Base-by-base conservation (phyloP, 2,329 filamentous ascomycete genomes). In the Paecilomyces niveus region DNA sequence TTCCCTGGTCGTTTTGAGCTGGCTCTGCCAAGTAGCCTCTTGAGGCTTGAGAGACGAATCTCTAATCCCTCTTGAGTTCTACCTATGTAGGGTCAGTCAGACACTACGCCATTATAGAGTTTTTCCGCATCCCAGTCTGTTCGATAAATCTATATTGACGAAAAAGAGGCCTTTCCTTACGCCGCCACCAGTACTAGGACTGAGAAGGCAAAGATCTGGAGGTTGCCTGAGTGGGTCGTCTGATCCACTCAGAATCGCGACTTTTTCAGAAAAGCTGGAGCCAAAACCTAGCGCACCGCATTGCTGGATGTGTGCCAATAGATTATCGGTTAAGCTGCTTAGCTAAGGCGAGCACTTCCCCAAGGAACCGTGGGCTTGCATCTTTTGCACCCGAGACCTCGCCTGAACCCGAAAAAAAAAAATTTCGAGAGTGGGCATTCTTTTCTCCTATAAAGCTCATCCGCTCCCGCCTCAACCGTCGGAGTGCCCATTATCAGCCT, bases 401-500 rank as follows among this genome's bases (percentile, higher is more conserved):
- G 50, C 50, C 50, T 8, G 50, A 21, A n/a, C n/a, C 50, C 22
- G 50, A 54, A 32, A 29, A 54, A 54, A 57, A 39, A 60, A 57
- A 53, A 54, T 49, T 18, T 54, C 57, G 55, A 57, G 59, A 60
- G 65, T 62, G 63, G 58, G 62, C 57, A 54, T 63, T 61, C 61
- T 62, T 60, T 63, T 65, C 59, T 56, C 58, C 59, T 58, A 39
- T 59, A 63, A 64, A 63, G 54, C 62, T 63, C 61, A 61, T 61
- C 59, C 62, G 58, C 60, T 66, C 62, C 65, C 64, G 64, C 65
- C 59, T 63, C 60, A 64, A 64, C 59, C 59, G 60, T 66, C 64
- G 61, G 55, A 35, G 55, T 54, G 32, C 52, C 59, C 56, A 55
- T 57, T 61, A 61, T 59, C 58, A 53, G 26, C 53, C 57, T 57